phyloP scores from a whole-genome alignment of 2,329 filamentous ascomycete species.

The Didymella arachidicola region DNA sequence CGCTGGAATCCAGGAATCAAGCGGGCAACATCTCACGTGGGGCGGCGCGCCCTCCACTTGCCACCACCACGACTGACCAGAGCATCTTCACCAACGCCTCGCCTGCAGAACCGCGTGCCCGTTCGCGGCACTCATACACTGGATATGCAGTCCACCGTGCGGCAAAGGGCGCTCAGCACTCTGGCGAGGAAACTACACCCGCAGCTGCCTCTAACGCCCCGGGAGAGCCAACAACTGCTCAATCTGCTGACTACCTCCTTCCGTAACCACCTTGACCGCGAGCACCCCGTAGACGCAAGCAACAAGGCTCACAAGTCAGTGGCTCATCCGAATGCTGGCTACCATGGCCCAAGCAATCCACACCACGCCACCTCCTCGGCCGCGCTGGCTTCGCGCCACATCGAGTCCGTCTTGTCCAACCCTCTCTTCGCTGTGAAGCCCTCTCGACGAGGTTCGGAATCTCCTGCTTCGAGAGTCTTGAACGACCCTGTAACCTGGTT shows the following conservation, averaged over 20 bases:
- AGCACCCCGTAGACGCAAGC: conserved; percentile 55
- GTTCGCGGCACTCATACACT: neutral
- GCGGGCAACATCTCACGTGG: neutral
- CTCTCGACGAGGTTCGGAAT: conserved; percentile 35
- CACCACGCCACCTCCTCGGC: conserved; percentile 42
- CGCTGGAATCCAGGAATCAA: neutral
- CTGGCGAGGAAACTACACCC: conserved; percentile 63
- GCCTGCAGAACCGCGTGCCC: neutral
- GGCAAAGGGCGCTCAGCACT: conserved; percentile 47
- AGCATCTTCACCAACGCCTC: neutral
- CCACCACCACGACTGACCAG: neutral
- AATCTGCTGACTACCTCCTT: conserved; percentile 69
- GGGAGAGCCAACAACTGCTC: conserved; percentile 67
- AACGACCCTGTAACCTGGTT: conserved; percentile 54
- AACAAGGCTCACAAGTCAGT: conserved; percentile 14
- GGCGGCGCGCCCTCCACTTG: neutral
- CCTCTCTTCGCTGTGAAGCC: conserved; percentile 56
- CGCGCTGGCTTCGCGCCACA: conserved; percentile 54
- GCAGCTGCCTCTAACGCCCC: conserved; percentile 61
- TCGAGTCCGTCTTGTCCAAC: conserved; percentile 60
- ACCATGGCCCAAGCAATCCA: conserved; percentile 16
- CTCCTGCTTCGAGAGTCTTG: conserved; percentile 34
- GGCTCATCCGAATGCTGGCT: neutral
- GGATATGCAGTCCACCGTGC: conserved; percentile 38
- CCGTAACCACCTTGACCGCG: conserved; percentile 66